Base-by-base conservation (phyloP, 768 basidiomycete species). In the Mycena latifolia region DNA sequence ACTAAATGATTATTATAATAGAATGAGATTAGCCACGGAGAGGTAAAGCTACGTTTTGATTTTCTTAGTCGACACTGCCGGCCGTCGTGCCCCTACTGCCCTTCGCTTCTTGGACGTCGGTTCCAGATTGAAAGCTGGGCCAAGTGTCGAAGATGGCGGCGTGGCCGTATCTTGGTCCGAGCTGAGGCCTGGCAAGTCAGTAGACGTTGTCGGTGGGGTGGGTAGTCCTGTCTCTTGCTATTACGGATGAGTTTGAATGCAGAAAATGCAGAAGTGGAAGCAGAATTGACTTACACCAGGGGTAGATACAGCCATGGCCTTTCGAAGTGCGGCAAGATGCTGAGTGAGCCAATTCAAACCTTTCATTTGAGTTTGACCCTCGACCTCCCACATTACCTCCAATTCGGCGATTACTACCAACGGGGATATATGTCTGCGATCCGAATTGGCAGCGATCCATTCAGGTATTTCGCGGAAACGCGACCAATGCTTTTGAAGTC, bases 381-480 rank as follows among this genome's bases (percentile, higher is more conserved):
- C 6, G 8, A 37, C 9, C n/a, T 6, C 24, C 6, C 33, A 35
- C 53, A 55, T 55, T 17, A 2, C 53, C 5, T 39, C 22, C 3
- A 55, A 35, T 15, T 55, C 55, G 12, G 7, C 12, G 9, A 55
- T 55, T 7, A 55, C 25, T 15, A 24, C 14, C 7, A 24, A 7
- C 22, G 39, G 55, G 2, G 55, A 27, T 10, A 43, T 24, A 43
- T 25, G 35, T 22, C 39, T 37, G 17, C 15, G 37, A 18, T 41
- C 27, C 1, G 37, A 25, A 0, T 22, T 28, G 2, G 11, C 10
- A 1, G 22, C 35, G 12, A 55, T 43, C 55, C 55, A 55, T 12
- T 55, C 35, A n/a, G 55, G 55, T n/a, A 55, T 45, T 20, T 55
- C 55, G n/a, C 55, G 55, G 18, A 39, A 55, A 5, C 53, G 53